Evolutionary conservation across 176 grass and related monocot species (phyloP), one percentile per base, ranked within the genome.

Genomic region (Raddia guianensis): DNA sequence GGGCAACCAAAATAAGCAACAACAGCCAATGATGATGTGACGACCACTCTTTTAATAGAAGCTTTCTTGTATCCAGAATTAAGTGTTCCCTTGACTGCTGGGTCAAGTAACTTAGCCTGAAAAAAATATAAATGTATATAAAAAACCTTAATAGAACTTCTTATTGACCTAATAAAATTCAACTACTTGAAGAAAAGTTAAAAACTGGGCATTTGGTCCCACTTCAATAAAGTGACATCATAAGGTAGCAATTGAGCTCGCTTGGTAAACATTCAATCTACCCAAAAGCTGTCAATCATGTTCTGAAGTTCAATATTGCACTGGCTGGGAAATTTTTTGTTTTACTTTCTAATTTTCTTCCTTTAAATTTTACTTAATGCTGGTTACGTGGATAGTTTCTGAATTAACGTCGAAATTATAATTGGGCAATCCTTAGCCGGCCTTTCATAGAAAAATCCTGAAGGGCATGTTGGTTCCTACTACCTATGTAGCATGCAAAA

Each of bases 1-100:
- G 2, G 64, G 70, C n/a, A 46, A 53, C n/a, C 32, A 63, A 16
- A 63, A 70, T 85, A 70, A 11, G 70, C 11, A 66, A 87, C 85
- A 68, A 85, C 70, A 62, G 89, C 84, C 20, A 87, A 81, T 35
- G 89, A 87, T 68, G 89, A 91, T 78, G 89, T 91, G 48, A 91
- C 0, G 15, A 91, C 61, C 0, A 87, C 81, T 46, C 77, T 91
- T 68, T 48, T 77, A 69, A 87, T 79, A 66, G 81, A 87, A 51
- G 77, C 56, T 48, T 87, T 91, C 80, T 83, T 87, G 76, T 85
- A 54, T 8, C 57, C 54, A 91, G 51, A 46, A 73, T 91, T 87
- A 20, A 91, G 85, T 40, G 89, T 91, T 42, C 89, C 89, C 46
- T 87, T 87, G 15, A 91, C 55, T 63, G 89, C 85, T 7, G 86